These are phyloP conservation scores for Gossypioides kirkii DNA, from an alignment of 345 rosid species.

Conservation along the genomic window DNA sequence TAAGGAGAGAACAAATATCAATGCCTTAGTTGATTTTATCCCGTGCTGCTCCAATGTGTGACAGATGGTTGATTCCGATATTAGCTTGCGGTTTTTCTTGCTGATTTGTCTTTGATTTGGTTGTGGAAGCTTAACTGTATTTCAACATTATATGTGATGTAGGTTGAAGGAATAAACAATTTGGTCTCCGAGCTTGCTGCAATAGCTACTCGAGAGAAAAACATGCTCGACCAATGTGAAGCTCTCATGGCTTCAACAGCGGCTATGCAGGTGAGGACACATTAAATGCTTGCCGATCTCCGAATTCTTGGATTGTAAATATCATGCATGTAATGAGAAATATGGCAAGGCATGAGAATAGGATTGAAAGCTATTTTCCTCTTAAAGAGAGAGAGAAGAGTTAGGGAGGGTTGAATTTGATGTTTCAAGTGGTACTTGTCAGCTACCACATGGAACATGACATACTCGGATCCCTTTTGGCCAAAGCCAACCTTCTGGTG, in stretches of 20 bases:
- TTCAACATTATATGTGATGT: not conserved
- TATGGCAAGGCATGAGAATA: not conserved
- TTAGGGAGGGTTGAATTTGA: not conserved
- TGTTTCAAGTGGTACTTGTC: not conserved
- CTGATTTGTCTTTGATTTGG: conserved; percentile 15
- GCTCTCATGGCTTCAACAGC: conserved; percentile 58
- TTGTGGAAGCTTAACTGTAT: conserved; percentile 11
- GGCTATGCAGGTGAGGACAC: conserved; percentile 60
- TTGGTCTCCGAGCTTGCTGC: conserved; percentile 68
- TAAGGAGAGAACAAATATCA: not conserved
- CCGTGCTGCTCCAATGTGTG: not conserved
- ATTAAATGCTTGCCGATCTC: not conserved
- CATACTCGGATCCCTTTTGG: not conserved
- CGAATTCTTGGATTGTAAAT: not conserved
- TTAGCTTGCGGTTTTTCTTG: conserved; percentile 19
- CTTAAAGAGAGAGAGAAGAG: not conserved
- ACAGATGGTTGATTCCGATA: conserved; percentile 11
- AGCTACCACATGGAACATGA: not conserved
- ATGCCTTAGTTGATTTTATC: not conserved
- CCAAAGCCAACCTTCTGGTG: not conserved
- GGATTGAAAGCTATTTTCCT: not conserved
- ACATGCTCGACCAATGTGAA: conserved; percentile 67
- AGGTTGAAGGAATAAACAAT: conserved; percentile 57
- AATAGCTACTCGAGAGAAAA: conserved; percentile 46
- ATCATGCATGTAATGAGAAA: not conserved